Percentiles rank a stretch among this genome's conserved stretches.
phyloP scores from a whole-genome alignment of 495 filamentous ascomycete species.

The Hypoxylon crocopeplum region DNA sequence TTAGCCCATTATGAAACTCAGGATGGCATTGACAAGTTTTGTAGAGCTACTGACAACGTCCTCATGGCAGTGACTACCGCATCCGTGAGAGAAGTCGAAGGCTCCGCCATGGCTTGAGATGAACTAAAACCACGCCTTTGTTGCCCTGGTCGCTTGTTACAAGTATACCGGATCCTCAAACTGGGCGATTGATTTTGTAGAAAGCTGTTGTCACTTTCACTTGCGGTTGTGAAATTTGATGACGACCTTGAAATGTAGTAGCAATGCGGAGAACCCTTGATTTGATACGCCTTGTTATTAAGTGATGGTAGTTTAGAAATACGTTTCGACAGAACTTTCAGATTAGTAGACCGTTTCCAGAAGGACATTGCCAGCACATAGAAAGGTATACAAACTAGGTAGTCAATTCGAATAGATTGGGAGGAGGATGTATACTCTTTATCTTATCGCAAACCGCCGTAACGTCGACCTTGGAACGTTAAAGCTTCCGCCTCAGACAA shows the following conservation, averaged over 20 bases:
- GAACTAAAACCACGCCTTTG: constrained; percentile 15
- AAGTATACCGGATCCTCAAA: not conserved
- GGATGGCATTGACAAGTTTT: not conserved
- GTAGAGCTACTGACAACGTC: constrained; percentile 68
- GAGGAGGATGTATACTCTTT: too few relatives aligned
- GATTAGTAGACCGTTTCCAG: constrained; percentile 2
- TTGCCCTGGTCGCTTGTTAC: not conserved
- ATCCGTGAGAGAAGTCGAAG: constrained; percentile 63
- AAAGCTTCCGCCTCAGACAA: constrained; percentile 12
- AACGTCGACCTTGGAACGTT: not conserved
- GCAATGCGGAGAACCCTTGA: not conserved
- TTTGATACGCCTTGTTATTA: not conserved
- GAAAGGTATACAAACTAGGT: not conserved
- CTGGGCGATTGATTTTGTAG: not conserved
- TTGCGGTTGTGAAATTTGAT: not conserved
- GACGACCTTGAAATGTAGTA: not conserved
- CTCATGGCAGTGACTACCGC: constrained; percentile 82
- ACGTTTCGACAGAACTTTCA: constrained; percentile 1
- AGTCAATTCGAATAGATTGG: too few relatives aligned
- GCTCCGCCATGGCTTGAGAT: constrained; percentile 25
- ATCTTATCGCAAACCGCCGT: too few relatives aligned
- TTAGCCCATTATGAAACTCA: constrained; percentile 15
- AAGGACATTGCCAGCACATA: constrained; percentile 16
- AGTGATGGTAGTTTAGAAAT: not conserved
- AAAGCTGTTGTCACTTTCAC: not conserved